phyloP scores from a whole-genome alignment of 2,329 filamentous ascomycete genomes.

The Neoarthrinium moseri region DNA sequence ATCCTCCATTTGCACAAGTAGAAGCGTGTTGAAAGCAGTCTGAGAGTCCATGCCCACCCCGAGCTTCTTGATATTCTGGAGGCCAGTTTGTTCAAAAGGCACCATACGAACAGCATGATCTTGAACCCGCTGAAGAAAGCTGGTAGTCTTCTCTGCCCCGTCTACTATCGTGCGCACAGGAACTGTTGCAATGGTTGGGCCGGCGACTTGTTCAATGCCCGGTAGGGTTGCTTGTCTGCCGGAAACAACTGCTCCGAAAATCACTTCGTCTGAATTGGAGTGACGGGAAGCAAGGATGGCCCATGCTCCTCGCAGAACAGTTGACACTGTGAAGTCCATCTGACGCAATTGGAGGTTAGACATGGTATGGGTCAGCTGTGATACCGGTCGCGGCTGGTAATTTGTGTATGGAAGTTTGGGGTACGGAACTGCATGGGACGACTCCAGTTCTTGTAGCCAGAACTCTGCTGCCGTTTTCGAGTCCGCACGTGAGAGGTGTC shows the following conservation, averaged over 20 bases:
- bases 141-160: background rate
- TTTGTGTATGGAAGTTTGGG: background rate
- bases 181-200: constrained; percentile 3
- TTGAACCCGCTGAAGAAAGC: background rate
- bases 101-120: background rate
- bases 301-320: background rate
- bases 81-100: background rate
- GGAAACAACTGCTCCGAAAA: background rate
- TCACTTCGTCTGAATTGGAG: background rate
- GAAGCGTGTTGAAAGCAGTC: background rate
- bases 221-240: background rate
- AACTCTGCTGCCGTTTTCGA: too few species aligned
- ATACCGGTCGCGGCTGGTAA: background rate
- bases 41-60: background rate
- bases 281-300: background rate
- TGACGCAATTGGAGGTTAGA: background rate
- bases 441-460: background rate
- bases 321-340: background rate
- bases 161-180: background rate
- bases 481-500: too few species aligned
- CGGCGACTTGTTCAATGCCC: background rate
- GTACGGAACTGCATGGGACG: background rate
- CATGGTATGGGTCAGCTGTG: background rate
- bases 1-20: background rate
- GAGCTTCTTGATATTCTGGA: background rate